phyloP scores from a whole-genome alignment of 108 stramenopile species.

The Discostella pseudostelligera region DNA sequence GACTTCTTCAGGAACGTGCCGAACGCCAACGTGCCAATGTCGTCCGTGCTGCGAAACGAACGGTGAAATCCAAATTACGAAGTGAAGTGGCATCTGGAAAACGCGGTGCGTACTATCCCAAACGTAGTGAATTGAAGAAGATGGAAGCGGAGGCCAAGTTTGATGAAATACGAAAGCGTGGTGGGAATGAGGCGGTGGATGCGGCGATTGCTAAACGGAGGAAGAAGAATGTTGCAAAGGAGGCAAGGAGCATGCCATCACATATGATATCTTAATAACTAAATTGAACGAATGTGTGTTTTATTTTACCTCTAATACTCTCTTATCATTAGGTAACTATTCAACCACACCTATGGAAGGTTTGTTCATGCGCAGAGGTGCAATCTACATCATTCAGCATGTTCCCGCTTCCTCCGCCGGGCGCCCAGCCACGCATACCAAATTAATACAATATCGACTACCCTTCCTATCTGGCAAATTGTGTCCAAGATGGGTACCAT shows the following conservation, averaged over 20 bases:
- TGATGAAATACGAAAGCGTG: slow-evolving; percentile 75
- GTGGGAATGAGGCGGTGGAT: slow-evolving; percentile 77
- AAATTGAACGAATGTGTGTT: too few species aligned
- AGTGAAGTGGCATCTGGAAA: slow-evolving; percentile 68
- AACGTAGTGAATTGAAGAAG: slow-evolving; percentile 64
- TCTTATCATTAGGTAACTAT: too few species aligned
- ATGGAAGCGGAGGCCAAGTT: slow-evolving; percentile 85
- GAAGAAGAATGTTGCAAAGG: slow-evolving; percentile 80
- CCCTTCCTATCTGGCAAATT: slow-evolving; percentile 70
- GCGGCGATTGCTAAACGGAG: slow-evolving; percentile 76
- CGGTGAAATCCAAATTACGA: slow-evolving; percentile 71
- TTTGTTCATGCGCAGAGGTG: too few species aligned
- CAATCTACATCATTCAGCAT: too few species aligned
- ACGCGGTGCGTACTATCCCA: slow-evolving; percentile 66
- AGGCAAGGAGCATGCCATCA: slow-evolving; percentile 56
- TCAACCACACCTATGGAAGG: too few species aligned
- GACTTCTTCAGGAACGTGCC: slow-evolving; percentile 63
- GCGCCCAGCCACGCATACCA: slow-evolving; percentile 85
- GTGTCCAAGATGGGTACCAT: slow-evolving; percentile 80
- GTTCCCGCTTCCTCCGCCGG: too few species aligned
- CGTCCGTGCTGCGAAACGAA: slow-evolving; percentile 59
- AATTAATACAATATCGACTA: slow-evolving; percentile 91
- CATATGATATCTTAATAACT: slow-evolving; percentile 51
- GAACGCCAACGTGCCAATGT: slow-evolving; percentile 60
- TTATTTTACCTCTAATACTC: too few species aligned